Evolutionary conservation across 2,329 filamentous ascomycete species (phyloP), one percentile per base, ranked within the genome.

Genomic region (Diaporthe eres): DNA sequence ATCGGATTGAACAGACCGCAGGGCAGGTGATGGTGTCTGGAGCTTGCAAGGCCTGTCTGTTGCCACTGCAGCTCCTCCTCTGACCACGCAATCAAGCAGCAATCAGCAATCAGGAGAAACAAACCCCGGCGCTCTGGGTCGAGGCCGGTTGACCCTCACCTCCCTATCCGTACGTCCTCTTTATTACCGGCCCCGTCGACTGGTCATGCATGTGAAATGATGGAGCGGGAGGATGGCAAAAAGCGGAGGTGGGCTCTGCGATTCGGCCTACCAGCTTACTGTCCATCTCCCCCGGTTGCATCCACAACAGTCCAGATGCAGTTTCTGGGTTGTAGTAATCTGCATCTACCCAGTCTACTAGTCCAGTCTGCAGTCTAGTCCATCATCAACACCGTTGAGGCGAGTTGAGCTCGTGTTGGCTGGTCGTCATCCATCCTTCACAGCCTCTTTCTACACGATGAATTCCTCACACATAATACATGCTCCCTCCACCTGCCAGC

Each of bases 201-300:
- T 37, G 51, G 44, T 61, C 53, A 61, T 72, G 68, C 58, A 72
- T 72, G 68, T 75, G 67, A 67, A 65, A 72, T 75, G 58, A 58
- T 63, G 47, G 57, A 65, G 44, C 71, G 47, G 34, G 57, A 73
- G 37, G 37, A 49, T 37, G 47, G 42, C 17, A 58, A 72, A 57
- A 65, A 67, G 71, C 49, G 67, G 74, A 75, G 67, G 60, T 49
- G 57, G 68, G 58, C 44, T 60, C 25, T 60, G 55, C 42, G 55
- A 28, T 47, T 25, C 25, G n/a, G 63, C 47, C 63, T 53, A 51
- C 63, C 63, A 68, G 63, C 19, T 37, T 53, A 6, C 44, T 10
- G 28, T 51, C 44, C 63, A 34, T 7, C 44, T 51, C 10, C 63
- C 47, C 63, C 47, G 25, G 34, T 4, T 53, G 63, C 63, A 68